phyloP scores from a whole-genome alignment of 805 yeast species.

The Candida wancherniae region DNA sequence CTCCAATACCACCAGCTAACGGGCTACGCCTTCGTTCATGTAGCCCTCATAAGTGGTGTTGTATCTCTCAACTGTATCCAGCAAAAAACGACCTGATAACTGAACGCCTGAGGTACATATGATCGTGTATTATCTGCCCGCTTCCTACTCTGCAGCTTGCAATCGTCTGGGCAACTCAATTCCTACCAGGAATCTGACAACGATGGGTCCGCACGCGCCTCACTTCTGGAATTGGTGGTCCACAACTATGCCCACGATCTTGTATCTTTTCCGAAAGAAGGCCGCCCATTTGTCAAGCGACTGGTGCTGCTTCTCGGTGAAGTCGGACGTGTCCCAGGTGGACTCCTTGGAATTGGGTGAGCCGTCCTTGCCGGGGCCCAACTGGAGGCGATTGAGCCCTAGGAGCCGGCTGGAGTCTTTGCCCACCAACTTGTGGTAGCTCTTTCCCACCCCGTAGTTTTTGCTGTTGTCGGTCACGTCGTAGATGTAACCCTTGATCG shows the following conservation, averaged over 20 bases:
- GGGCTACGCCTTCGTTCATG: too few relatives aligned
- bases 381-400: constrained; percentile 51
- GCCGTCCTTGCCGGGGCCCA: constrained; percentile 14
- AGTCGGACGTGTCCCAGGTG: constrained; percentile 47
- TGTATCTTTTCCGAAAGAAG: constrained; percentile 48
- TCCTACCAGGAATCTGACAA: too few relatives aligned
- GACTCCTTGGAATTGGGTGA: constrained; percentile 21
- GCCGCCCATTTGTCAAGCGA: constrained; percentile 73
- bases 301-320: constrained; percentile 55
- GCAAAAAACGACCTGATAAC: neutral
- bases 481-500: constrained; percentile 69
- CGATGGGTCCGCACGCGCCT: neutral
- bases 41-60: too few relatives aligned
- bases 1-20: too few relatives aligned
- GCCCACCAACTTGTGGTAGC: constrained; percentile 69
- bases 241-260: constrained; percentile 34
- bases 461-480: constrained; percentile 66
- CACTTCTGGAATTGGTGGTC: constrained; percentile 19
- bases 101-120: too few relatives aligned
- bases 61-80: too few relatives aligned
- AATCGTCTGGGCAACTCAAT: too few relatives aligned
- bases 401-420: constrained; percentile 73
- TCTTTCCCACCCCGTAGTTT: constrained; percentile 73
- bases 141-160: too few relatives aligned
- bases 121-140: too few relatives aligned